These are phyloP conservation scores for Chrysochromulina parva DNA, from an alignment of 78 protist genomes.

Conservation along the genomic window DNA sequence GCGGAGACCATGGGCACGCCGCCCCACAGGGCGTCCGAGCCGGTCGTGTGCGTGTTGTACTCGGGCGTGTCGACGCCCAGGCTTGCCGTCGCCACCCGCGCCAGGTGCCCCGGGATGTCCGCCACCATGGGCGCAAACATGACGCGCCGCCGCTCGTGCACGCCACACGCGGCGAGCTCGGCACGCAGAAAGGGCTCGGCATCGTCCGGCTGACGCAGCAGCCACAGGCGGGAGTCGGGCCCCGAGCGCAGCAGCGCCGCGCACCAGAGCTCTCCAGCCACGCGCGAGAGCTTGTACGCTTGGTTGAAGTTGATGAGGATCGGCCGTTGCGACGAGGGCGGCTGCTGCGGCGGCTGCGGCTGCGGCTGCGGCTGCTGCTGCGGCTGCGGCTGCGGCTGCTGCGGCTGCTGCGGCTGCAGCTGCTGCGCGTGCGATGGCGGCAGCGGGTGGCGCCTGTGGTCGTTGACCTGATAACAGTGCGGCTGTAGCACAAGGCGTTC, in stretches of 20 bases:
- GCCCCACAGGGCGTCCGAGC: not conserved
- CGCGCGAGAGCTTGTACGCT: constrained; percentile 27
- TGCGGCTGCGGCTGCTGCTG: not conserved
- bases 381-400: not conserved
- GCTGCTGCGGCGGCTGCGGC: not conserved
- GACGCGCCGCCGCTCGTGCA: not conserved
- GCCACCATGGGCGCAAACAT: not conserved
- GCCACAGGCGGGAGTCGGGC: not conserved
- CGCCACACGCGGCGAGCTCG: not conserved
- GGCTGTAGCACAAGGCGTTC: not conserved
- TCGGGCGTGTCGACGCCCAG: constrained; percentile 23
- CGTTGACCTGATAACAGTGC: constrained; percentile 1
- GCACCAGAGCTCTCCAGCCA: not conserved
- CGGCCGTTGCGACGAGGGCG: not conserved
- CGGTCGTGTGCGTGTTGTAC: constrained; percentile 26
- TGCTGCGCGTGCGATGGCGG: not conserved
- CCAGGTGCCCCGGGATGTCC: not conserved
- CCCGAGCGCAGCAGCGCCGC: not conserved
- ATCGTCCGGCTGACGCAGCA: constrained; percentile 19
- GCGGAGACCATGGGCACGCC: not conserved
- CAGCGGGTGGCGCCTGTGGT: not conserved
- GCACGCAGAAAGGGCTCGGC: not conserved
- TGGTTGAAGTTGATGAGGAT: constrained; percentile 13
- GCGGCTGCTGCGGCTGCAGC: not conserved
- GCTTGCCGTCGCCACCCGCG: not conserved